These are phyloP conservation scores for Phytopythium litorale DNA, from an alignment of 352 stramenopile species.

Conservation along the genomic window DNA sequence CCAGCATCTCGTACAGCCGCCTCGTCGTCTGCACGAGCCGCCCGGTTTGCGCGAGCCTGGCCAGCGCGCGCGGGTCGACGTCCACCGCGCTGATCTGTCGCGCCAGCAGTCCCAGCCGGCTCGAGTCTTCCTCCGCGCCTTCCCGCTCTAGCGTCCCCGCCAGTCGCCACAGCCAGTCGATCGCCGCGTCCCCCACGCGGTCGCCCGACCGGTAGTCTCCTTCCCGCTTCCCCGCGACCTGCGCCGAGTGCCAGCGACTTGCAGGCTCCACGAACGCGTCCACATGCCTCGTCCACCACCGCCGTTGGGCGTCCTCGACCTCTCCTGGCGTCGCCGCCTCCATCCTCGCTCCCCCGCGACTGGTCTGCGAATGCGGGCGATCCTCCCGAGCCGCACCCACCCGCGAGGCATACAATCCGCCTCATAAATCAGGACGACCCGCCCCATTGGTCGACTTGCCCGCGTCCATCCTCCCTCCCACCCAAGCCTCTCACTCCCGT, in stretches of 20 bases:
- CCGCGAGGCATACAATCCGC: too few species aligned
- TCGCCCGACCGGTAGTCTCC: not conserved
- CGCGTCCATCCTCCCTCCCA: too few species aligned
- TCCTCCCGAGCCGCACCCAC: not conserved
- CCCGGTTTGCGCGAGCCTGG: not conserved
- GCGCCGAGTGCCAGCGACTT: conserved; percentile 3
- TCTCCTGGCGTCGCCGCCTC: not conserved
- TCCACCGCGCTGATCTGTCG: not conserved
- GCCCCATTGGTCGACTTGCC: too few species aligned
- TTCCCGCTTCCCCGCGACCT: not conserved
- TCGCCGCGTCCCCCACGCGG: not conserved
- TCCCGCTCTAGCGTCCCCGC: not conserved
- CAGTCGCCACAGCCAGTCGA: not conserved
- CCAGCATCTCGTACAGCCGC: not conserved
- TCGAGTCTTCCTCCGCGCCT: not conserved
- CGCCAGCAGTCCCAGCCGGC: not conserved
- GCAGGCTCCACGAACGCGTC: not conserved
- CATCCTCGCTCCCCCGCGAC: not conserved
- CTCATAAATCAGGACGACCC: too few species aligned
- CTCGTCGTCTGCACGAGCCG: not conserved
- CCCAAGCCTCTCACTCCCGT: too few species aligned
- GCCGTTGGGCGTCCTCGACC: not conserved
- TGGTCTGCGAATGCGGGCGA: not conserved
- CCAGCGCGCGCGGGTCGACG: not conserved
- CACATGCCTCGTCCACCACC: not conserved